Evolutionary conservation across 148 eudicot species (phyloP).

Genomic region (Arbutus unedo): DNA sequence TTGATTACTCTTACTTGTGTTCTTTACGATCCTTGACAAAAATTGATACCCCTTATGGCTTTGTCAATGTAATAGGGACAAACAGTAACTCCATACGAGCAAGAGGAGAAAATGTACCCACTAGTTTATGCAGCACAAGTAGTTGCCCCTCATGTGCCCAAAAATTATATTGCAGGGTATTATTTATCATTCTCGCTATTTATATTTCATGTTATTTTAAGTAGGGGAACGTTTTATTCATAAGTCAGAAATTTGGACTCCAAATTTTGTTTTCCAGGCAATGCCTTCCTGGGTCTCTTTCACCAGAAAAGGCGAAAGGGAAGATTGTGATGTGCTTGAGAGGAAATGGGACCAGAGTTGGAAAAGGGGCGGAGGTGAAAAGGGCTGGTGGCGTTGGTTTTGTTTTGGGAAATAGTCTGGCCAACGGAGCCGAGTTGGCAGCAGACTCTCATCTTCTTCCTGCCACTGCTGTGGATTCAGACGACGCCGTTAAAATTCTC

Average conservation of each 20-base stretch:
- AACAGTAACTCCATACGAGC: slow-evolving; percentile 51
- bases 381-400: slow-evolving; percentile 75
- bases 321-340: slow-evolving; percentile 74
- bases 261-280: slow-evolving; percentile 39
- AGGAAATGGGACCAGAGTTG: slow-evolving; percentile 67
- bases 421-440: slow-evolving; percentile 39
- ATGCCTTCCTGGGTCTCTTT: slow-evolving; percentile 69
- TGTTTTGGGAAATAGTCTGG: slow-evolving; percentile 49
- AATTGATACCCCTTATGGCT: no score
- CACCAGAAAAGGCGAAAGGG: slow-evolving; percentile 52
- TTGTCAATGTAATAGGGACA: slow-evolving; percentile 48
- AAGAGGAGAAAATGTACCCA: slow-evolving; percentile 55
- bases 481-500: slow-evolving; percentile 37
- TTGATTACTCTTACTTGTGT: no score
- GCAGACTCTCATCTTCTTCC: slow-evolving; percentile 78
- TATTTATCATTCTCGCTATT: neutral
- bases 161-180: slow-evolving; percentile 48
- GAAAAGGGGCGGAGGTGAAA: slow-evolving; percentile 71
- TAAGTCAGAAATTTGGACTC: neutral
- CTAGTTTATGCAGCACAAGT: slow-evolving; percentile 70
- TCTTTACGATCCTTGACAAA: no score
- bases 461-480: slow-evolving; percentile 59
- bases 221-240: neutral
- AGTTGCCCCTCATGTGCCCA: slow-evolving; percentile 38
- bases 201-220: neutral